Percentiles rank a stretch among this genome's conserved stretches.
Conservation (phyloP, 768 basidiomycete genomes). For the Lentinula aciculospora region DNA sequence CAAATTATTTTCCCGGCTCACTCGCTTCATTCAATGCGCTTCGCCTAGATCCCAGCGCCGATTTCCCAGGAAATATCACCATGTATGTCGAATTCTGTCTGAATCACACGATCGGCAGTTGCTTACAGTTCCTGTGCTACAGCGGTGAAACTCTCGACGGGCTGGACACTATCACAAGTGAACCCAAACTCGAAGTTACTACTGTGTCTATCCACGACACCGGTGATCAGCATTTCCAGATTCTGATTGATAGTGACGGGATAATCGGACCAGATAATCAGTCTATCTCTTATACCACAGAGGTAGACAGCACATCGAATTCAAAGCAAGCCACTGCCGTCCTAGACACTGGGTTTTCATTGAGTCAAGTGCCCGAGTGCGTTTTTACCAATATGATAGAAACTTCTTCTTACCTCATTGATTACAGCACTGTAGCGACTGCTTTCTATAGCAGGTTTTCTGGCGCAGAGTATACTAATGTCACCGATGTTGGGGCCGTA, state of each 20-base stretch:
- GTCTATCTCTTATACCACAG: conserved; percentile 36
- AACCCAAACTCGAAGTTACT: conserved; percentile 48
- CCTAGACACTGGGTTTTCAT: conserved; percentile 65
- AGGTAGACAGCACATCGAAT: conserved; percentile 36
- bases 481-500: conserved; percentile 33
- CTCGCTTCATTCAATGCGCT: background rate
- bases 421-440: conserved; percentile 41
- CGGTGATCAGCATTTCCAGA: conserved; percentile 59
- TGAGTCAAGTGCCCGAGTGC: conserved; percentile 56
- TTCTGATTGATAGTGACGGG: conserved; percentile 55
- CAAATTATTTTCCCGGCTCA: background rate
- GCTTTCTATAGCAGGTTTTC: conserved; percentile 54
- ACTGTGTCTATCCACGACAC: conserved; percentile 22
- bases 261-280: conserved; percentile 59
- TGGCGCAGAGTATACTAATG: conserved; percentile 43
- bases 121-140: background rate
- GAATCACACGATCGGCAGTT: background rate
- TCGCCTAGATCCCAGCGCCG: conserved; percentile 37
- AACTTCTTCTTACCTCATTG: conserved; percentile 7
- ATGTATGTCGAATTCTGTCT: conserved; percentile 18
- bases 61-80: conserved; percentile 55
- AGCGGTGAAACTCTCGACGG: conserved; percentile 46
- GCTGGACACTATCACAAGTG: conserved; percentile 40
- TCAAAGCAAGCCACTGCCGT: conserved; percentile 50
- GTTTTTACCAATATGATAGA: conserved; percentile 12